These are phyloP conservation scores for Carpinus viminea DNA, from an alignment of 306 rosid species.

Conservation along the genomic window DNA sequence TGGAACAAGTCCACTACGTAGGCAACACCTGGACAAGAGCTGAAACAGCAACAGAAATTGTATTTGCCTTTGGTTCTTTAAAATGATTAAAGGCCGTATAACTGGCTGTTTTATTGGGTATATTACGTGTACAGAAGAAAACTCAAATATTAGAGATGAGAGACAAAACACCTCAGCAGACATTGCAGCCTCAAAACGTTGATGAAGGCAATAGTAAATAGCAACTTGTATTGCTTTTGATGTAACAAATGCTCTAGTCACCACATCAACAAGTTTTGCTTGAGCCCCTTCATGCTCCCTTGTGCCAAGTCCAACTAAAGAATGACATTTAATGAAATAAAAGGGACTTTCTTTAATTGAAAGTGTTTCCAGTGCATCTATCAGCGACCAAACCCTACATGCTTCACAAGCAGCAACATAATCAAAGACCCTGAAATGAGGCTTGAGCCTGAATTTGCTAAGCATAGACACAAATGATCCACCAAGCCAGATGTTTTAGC, in stretches of 20 bases:
- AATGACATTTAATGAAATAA: constrained; percentile 66
- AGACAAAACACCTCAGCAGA: constrained; percentile 60
- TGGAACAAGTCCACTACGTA: constrained; percentile 64
- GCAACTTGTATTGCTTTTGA: constrained; percentile 86
- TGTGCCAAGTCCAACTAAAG: constrained; percentile 47
- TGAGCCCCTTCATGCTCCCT: constrained; percentile 53
- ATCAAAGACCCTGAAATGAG: constrained; percentile 83
- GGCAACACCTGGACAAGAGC: constrained; percentile 84
- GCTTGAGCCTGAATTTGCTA: constrained; percentile 79
- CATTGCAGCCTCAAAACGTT: constrained; percentile 75
- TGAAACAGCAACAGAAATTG: constrained; percentile 40
- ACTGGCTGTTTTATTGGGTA: not conserved
- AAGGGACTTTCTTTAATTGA: constrained; percentile 48
- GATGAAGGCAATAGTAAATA: constrained; percentile 80
- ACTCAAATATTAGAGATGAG: constrained; percentile 8
- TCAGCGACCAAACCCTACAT: constrained; percentile 77
- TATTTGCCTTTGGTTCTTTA: not conserved
- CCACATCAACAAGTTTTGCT: constrained; percentile 62
- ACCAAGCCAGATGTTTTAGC: constrained; percentile 78
- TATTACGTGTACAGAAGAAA: not conserved
- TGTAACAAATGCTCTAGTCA: constrained; percentile 70
- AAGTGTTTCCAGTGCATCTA: constrained; percentile 66
- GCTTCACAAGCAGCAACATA: constrained; percentile 90
- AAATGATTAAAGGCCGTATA: not conserved
- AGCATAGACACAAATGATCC: constrained; percentile 76